Percentiles rank a stretch among this genome's conserved stretches.
phyloP scores from a whole-genome alignment of 208 protist genomes.

The Leishmania braziliensis region DNA sequence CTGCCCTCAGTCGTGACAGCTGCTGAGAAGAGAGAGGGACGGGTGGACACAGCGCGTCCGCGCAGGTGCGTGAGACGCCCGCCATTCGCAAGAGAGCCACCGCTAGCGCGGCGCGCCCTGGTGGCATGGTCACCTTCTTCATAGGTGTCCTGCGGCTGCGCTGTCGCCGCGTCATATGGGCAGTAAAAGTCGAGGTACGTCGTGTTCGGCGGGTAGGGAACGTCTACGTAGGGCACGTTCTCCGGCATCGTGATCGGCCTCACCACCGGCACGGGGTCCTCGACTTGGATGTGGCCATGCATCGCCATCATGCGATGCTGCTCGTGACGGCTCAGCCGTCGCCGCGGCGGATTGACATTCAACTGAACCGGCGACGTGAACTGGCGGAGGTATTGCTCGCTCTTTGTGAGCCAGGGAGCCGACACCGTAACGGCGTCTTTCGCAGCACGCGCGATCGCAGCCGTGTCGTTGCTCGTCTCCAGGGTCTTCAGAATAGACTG shows the following conservation, averaged over 20 bases:
- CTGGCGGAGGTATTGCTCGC: slow-evolving; percentile 68
- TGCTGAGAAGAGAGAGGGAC: slow-evolving; percentile 16
- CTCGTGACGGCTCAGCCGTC: slow-evolving; percentile 70
- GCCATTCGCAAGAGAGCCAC: not conserved
- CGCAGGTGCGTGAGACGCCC: slow-evolving; percentile 14
- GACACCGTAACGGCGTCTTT: slow-evolving; percentile 50
- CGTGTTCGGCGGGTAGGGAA: slow-evolving; percentile 23
- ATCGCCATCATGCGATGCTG: slow-evolving; percentile 74
- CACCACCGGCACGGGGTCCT: slow-evolving; percentile 57
- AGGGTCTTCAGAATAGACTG: slow-evolving; percentile 47
- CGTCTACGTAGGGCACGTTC: slow-evolving; percentile 34
- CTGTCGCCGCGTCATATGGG: slow-evolving; percentile 12
- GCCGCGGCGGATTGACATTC: slow-evolving; percentile 60
- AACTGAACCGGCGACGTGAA: slow-evolving; percentile 84
- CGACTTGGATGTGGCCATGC: slow-evolving; percentile 35
- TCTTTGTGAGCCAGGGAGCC: slow-evolving; percentile 49
- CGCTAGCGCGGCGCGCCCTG: not conserved
- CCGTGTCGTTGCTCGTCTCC: slow-evolving; percentile 57
- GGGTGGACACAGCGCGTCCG: slow-evolving; percentile 21
- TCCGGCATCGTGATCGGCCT: slow-evolving; percentile 43
- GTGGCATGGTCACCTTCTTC: not conserved
- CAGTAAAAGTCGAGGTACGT: slow-evolving; percentile 35
- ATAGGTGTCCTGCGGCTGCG: not conserved
- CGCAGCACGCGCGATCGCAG: slow-evolving; percentile 49
- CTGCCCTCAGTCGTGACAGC: not conserved